A percentile compares a stretch with the other conserved stretches of the same genome.
Conservation (phyloP, 495 filamentous ascomycete species). For the Penicillium cataractarum region DNA sequence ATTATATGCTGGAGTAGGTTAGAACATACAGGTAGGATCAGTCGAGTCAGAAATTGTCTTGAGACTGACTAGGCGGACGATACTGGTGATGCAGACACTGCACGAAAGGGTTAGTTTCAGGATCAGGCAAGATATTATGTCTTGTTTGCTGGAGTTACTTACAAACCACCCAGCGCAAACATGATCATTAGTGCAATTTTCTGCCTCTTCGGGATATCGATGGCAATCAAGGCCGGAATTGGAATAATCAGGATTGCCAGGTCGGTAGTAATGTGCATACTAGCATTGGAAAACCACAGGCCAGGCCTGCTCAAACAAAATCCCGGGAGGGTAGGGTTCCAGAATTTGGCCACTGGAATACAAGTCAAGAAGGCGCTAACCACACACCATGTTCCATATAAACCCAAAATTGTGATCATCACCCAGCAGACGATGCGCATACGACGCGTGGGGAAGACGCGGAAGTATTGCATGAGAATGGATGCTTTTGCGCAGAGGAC, state of each 20-base stretch:
- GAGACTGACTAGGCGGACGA: conserved; percentile 42
- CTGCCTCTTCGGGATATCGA: conserved; percentile 51
- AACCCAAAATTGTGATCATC: conserved; percentile 44
- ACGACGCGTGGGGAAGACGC: conserved; percentile 46
- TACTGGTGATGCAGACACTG: conserved; percentile 52
- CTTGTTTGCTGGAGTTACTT: conserved; percentile 25
- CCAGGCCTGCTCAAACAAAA: conserved; percentile 47
- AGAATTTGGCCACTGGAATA: conserved; percentile 51
- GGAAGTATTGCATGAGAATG: conserved; percentile 54
- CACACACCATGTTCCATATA: conserved; percentile 48
- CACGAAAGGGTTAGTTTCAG: conserved; percentile 7
- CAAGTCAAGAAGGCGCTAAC: conserved; percentile 51
- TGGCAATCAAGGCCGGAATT: conserved; percentile 46
- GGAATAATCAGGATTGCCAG: conserved; percentile 56
- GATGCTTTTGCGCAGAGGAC: conserved; percentile 57
- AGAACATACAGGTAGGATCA: conserved; percentile 48
- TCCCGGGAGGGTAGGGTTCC: conserved; percentile 35
- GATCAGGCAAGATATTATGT: too few relatives aligned
- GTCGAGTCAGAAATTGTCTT: conserved; percentile 43
- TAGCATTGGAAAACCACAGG: conserved; percentile 54
- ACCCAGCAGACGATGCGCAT: conserved; percentile 48
- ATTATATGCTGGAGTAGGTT: not conserved
- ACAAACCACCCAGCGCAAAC: conserved; percentile 59
- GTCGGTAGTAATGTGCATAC: conserved; percentile 58
- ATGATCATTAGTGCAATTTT: conserved; percentile 51